A percentile compares a stretch with the other conserved stretches of the same genome.
These are phyloP conservation scores for Dalbergia cochinchinensis DNA, from an alignment of 306 rosid genomes.

Conservation along the genomic window DNA sequence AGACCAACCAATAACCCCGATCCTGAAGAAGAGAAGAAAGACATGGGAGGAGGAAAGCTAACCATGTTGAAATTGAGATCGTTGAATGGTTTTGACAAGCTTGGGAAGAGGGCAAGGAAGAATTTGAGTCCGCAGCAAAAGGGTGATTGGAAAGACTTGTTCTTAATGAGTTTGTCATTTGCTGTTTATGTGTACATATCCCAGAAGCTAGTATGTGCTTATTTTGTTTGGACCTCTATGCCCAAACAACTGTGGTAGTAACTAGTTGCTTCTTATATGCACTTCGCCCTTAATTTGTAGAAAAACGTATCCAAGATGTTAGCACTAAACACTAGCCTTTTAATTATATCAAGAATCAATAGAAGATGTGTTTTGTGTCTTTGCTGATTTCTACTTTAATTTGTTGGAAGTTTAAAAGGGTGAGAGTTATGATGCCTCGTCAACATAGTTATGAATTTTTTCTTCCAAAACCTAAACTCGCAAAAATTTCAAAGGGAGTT, in stretches of 20 bases:
- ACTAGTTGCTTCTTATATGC: neutral
- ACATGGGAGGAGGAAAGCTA: conserved; percentile 40
- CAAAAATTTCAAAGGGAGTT: neutral
- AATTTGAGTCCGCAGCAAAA: conserved; percentile 76
- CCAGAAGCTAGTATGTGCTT: conserved; percentile 76
- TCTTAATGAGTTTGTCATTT: conserved; percentile 83
- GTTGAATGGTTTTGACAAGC: conserved; percentile 52
- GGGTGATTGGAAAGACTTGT: conserved; percentile 89
- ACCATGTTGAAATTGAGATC: conserved; percentile 37
- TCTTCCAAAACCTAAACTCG: too few species aligned
- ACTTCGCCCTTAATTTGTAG: neutral
- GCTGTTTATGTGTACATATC: conserved; percentile 92
- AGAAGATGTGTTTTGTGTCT: neutral
- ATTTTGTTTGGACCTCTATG: conserved; percentile 70
- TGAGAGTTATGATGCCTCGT: neutral
- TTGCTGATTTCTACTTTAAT: neutral
- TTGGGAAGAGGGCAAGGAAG: conserved; percentile 61
- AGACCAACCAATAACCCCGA: conserved; percentile 46
- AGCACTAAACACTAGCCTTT: neutral
- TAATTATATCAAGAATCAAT: neutral
- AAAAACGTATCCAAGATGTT: neutral
- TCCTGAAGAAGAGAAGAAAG: conserved; percentile 36
- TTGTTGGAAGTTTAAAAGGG: neutral
- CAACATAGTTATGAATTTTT: too few species aligned
- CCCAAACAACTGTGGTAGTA: conserved; percentile 66